Conservation (phyloP, 805 yeast genomes). For the Sungouiella thailandica region DNA sequence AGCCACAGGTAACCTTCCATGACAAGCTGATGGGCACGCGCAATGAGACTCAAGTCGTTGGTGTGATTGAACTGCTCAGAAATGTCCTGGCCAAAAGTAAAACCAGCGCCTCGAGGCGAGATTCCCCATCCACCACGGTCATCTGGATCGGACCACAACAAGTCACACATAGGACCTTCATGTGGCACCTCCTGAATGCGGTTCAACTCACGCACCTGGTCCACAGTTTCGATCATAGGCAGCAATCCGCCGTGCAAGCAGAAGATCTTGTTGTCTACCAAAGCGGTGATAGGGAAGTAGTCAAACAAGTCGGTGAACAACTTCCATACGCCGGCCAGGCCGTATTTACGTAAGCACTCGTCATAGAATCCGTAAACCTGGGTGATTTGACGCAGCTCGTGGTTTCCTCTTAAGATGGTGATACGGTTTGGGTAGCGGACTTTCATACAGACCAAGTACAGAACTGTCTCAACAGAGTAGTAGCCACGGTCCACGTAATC, state of each 20-base stretch:
- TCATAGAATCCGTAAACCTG: conserved; percentile 96
- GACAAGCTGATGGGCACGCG: conserved; percentile 95
- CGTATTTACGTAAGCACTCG: conserved; percentile 90
- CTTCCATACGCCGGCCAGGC: conserved; percentile 91
- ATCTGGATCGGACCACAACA: conserved; percentile 96
- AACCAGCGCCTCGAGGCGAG: conserved; percentile 97
- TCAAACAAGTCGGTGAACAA: conserved; percentile 87
- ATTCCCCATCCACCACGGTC: conserved; percentile 98
- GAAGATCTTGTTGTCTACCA: conserved; percentile 84
- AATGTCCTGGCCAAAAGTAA: conserved; percentile 95
- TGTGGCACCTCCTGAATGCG: conserved; percentile 96
- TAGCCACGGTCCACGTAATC: conserved; percentile 89
- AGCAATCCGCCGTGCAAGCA: conserved; percentile 94
- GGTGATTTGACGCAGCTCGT: conserved; percentile 92
- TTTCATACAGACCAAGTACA: conserved; percentile 85
- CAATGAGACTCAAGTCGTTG: conserved; percentile 76
- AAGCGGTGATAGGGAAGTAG: conserved; percentile 88
- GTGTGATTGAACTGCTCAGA: conserved; percentile 91
- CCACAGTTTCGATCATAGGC: conserved; percentile 90
- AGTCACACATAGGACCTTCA: conserved; percentile 97
- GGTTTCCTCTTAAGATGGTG: conserved; percentile 90
- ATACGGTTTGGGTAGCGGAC: conserved; percentile 88
- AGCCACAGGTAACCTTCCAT: conserved; percentile 97
- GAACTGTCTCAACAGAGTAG: conserved; percentile 87
- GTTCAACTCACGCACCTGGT: conserved; percentile 85